Evolutionary conservation across 2,329 filamentous ascomycete species (phyloP).

Genomic region (Tolypocladium cylindrosporum): DNA sequence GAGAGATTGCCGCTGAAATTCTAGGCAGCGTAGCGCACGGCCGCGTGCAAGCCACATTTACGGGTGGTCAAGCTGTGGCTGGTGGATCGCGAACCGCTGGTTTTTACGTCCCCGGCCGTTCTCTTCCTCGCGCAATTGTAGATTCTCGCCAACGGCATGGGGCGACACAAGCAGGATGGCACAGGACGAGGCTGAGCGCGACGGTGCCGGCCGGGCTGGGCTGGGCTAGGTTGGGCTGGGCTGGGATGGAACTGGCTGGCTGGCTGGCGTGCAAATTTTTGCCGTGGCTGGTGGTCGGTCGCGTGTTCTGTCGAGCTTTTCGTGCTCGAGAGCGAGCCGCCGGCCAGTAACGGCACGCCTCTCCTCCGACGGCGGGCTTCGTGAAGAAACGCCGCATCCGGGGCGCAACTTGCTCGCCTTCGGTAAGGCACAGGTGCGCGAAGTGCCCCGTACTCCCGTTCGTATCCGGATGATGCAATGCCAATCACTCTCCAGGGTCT

Average conservation of each 20-base stretch:
- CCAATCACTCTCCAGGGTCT: neutral
- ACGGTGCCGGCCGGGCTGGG: no score
- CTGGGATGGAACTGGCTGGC: no score
- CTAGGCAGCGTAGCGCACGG: neutral
- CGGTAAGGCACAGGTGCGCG: neutral
- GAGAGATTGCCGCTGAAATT: neutral
- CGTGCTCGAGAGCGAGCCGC: neutral
- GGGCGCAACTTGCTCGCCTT: neutral
- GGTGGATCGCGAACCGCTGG: neutral
- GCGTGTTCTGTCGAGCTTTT: constrained; percentile 1
- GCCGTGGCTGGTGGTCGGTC: constrained; percentile 5
- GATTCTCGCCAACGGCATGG: neutral
- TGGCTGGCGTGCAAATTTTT: constrained; percentile 2
- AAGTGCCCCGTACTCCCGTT: neutral
- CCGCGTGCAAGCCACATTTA: neutral
- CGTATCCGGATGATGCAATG: neutral
- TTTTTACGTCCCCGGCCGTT: neutral
- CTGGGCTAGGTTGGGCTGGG: no score
- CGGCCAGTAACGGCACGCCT: neutral
- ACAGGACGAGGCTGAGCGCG: neutral
- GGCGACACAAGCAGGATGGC: neutral
- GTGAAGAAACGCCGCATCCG: neutral
- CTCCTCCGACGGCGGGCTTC: neutral
- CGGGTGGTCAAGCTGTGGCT: neutral
- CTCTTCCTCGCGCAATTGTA: neutral